A percentile compares a stretch with the other conserved stretches of the same genome.
Conservation (phyloP, 2,329 filamentous ascomycete genomes). For the Cercospora sp. region DNA sequence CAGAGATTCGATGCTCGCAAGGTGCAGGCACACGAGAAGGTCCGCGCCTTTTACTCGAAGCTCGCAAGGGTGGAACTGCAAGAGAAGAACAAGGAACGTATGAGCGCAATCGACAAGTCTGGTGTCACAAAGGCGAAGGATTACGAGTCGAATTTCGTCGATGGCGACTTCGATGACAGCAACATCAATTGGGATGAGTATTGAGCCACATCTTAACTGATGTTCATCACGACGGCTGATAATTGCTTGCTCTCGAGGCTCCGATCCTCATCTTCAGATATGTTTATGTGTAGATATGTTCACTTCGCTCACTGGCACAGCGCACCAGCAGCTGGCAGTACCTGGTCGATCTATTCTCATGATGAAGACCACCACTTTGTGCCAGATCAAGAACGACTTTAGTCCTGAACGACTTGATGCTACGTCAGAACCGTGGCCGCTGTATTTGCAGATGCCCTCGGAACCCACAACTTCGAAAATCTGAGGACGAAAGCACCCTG, state of each 20-base stretch:
- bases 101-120: slow-evolving; percentile 35
- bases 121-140: slow-evolving; percentile 33
- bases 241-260: background rate
- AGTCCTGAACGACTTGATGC: background rate
- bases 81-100: slow-evolving; percentile 39
- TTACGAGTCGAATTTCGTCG: slow-evolving; percentile 38
- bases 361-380: background rate
- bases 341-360: background rate
- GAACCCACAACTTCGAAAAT: no score
- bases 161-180: slow-evolving; percentile 32
- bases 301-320: background rate
- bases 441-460: background rate
- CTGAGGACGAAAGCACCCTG: no score
- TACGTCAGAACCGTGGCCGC: background rate
- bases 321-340: background rate
- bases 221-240: background rate
- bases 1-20: slow-evolving; percentile 83
- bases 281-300: slow-evolving; percentile 1
- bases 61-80: slow-evolving; percentile 68
- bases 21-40: slow-evolving; percentile 90
- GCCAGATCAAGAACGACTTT: background rate
- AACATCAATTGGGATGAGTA: slow-evolving; percentile 21
- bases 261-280: background rate
- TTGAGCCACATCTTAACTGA: background rate
- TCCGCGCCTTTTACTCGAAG: slow-evolving; percentile 81